Base-by-base conservation (phyloP, 768 basidiomycete species). In the Trametes maxima region DNA sequence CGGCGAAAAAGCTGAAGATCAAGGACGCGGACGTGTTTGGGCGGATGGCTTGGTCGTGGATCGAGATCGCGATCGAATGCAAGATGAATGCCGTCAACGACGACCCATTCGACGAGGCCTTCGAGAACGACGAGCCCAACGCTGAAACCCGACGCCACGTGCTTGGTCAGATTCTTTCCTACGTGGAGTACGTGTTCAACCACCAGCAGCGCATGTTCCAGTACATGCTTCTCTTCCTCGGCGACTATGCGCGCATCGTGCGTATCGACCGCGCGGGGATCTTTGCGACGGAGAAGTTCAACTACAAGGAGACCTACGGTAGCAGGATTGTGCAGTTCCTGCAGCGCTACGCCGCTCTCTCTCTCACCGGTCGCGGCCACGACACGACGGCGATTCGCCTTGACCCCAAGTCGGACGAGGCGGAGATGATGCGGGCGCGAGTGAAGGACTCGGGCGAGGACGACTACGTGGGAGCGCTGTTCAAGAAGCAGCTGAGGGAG, bases 191-290 rank as follows among this genome's bases (percentile, higher is more conserved):
- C 22, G 39, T 56, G 21, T 55, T 49, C 49, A 13, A 21, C 2
- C 11, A 16, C 25, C 60, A 61, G 24, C 60, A 61, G 5, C 60
- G 53, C 21, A 49, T 35, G 17, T 19, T 13, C 13, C 40, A 48
- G 21, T 56, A 54, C 42, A 24, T 51, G 19, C 3, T 61, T 16
- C 45, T 61, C 42, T 17, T 61, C 42, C 16, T 61, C 36, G 54
- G 54, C 22, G n/a, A 11, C 0, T n/a, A 21, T 3, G 39, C 40
- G 5, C 60, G 60, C 5, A 44, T 61, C 47, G n/a, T 61, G 12
- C 60, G 54, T 36, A 39, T 45, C 44, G 60, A 61, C 28, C 37
- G 60, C 2, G 43, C 60, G 17, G 53, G 54, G 17, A 17, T 42
- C 5, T 2, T 61, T 43, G 33, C 22, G 24, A 61, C 60, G 1